phyloP scores from a whole-genome alignment of 345 rosid species.

The Corchorus olitorius region DNA sequence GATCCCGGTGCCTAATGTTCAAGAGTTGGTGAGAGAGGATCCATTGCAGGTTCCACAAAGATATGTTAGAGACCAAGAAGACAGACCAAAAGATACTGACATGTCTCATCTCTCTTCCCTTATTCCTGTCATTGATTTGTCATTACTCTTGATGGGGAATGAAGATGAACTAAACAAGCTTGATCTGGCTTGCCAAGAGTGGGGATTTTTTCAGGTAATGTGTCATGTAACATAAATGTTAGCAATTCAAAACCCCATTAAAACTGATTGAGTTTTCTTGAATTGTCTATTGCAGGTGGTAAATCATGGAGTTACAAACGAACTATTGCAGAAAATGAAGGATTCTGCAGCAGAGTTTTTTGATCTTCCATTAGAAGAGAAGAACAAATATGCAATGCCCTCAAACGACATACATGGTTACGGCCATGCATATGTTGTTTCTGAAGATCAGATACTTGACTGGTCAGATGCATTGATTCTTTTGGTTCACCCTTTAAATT shows the following conservation, averaged over 20 bases:
- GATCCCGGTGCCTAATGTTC: conserved; percentile 38
- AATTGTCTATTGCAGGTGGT: conserved; percentile 16
- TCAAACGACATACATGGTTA: conserved; percentile 32
- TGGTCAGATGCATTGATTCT: conserved; percentile 34
- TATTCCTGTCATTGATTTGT: conserved; percentile 31
- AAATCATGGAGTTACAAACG: conserved; percentile 30
- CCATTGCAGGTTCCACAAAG: conserved; percentile 35
- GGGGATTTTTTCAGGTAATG: conserved; percentile 41
- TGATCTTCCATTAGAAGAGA: conserved; percentile 31
- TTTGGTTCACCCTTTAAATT: conserved; percentile 16
- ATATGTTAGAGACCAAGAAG: conserved; percentile 28
- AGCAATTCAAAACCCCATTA: background rate
- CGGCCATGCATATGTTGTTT: conserved; percentile 33
- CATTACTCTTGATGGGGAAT: conserved; percentile 16
- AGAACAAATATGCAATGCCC: conserved; percentile 28
- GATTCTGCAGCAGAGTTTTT: conserved; percentile 25
- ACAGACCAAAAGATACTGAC: background rate
- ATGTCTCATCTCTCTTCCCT: conserved; percentile 25
- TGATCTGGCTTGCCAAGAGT: conserved; percentile 29
- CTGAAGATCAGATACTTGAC: conserved; percentile 31
- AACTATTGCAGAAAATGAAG: conserved; percentile 27
- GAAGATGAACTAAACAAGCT: conserved; percentile 30
- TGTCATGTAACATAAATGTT: background rate
- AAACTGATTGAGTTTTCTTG: background rate
- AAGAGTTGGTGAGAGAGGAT: conserved; percentile 30